Base-by-base conservation (phyloP, 176 grass and related monocot genomes). In the Ampelocalamus luodianensis region DNA sequence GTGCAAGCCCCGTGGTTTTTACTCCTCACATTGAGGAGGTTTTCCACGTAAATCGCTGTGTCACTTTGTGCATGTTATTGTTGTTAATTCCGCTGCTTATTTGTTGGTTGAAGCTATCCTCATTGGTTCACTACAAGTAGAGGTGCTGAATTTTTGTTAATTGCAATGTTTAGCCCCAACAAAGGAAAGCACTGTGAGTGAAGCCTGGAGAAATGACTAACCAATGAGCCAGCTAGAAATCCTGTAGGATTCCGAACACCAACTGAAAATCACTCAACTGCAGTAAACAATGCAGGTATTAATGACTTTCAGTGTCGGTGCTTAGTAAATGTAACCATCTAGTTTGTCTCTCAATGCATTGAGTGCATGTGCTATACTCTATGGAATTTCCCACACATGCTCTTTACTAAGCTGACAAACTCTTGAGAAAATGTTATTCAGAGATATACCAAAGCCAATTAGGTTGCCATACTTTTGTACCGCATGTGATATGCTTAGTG, bases 211-310 rank as follows among this genome's bases (percentile, higher is more conserved):
- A 46, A 80, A 82, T 53, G 20, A 85, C 92, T 89, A 55, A 97
- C 94, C 79, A 71, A 89, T 90, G 92, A 81, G 1, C 94, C 94
- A 48, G 94, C 94, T 85, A 97, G 67, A 90, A 97, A 97, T 83
- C 83, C 83, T 80, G 90, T 97, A 55, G 92, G 83, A 87, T 97
- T 97, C 50, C 94, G 87, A 22, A 81, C 81, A 26, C 92, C 95
- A 73, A 97, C 79, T 50, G 95, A 94, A 84, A 97, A 94, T 65
- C 95, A 46, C 68, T 94, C 92, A 88, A 97, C 95, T 97, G 78
- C 62, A 76, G 29, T 48, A 77, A 45, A 77, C 58, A 83, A 27
- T 13, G 60, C 14, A 48, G 5, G 29, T 23, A 80, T 32, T 65
- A 39, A 72, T 15, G 14, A 44, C 15, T 67, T 69, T 18, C 22